Conservation (phyloP, 495 filamentous ascomycete genomes). For the Penicillium chermesinum region DNA sequence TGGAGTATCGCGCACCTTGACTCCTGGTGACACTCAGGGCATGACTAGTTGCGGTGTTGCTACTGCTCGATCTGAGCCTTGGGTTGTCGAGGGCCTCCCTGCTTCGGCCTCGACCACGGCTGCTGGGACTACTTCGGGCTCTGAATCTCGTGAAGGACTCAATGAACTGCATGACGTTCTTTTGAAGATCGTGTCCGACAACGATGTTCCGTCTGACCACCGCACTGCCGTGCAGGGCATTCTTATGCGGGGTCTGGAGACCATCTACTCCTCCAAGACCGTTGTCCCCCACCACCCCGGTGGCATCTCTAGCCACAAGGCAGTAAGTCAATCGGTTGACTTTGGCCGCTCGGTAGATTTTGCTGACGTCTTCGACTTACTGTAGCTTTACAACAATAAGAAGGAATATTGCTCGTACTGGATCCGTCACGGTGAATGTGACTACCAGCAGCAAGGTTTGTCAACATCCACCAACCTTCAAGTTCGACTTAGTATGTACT, state of each 20-base stretch:
- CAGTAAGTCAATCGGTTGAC: too few relatives aligned
- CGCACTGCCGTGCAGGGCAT: slow-evolving; percentile 20
- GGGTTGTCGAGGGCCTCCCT: slow-evolving; percentile 27
- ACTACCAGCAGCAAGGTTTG: slow-evolving; percentile 69
- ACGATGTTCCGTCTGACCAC: slow-evolving; percentile 3
- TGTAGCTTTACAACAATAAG: too few relatives aligned
- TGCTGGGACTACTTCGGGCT: neutral
- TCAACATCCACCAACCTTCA: neutral
- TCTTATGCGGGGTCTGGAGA: slow-evolving; percentile 2
- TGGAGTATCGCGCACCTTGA: slow-evolving; percentile 31
- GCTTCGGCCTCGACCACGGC: neutral
- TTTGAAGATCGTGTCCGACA: slow-evolving; percentile 19
- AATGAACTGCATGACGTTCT: slow-evolving; percentile 20
- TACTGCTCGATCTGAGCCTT: slow-evolving; percentile 23
- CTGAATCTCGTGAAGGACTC: neutral
- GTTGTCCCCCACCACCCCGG: neutral
- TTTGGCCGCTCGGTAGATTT: too few relatives aligned
- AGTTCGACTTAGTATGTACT: neutral
- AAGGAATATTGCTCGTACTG: slow-evolving; percentile 86
- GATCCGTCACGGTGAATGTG: slow-evolving; percentile 78
- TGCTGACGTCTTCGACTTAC: too few relatives aligned
- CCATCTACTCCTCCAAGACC: neutral
- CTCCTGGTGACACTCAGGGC: slow-evolving; percentile 33
- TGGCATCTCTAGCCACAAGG: too few relatives aligned
- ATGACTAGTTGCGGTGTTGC: slow-evolving; percentile 45